Conservation (phyloP, 2,329 filamentous ascomycete species). For the Aspergillus texensis region DNA sequence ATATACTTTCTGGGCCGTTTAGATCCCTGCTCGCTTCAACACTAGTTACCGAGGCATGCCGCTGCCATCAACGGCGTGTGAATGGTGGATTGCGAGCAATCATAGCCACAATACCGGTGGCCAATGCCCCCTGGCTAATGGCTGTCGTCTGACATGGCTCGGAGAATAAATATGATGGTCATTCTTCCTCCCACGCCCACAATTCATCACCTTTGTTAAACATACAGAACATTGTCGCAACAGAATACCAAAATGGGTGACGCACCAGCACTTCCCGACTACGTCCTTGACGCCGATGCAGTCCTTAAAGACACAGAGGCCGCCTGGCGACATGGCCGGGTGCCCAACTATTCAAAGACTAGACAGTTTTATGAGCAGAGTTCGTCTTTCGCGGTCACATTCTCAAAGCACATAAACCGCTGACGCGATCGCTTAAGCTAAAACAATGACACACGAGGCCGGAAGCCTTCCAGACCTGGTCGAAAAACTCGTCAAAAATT, state of each 20-base stretch:
- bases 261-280: conserved; percentile 52
- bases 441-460: conserved; percentile 57
- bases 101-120: not conserved
- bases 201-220: not conserved
- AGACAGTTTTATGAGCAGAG: conserved; percentile 61
- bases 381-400: conserved; percentile 30
- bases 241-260: conserved; percentile 10
- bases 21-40: not conserved
- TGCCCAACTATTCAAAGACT: conserved; percentile 68
- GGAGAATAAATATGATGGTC: not conserved
- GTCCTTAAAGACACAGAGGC: conserved; percentile 57
- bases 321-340: conserved; percentile 62
- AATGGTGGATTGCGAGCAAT: not conserved
- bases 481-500: conserved; percentile 72
- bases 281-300: conserved; percentile 61
- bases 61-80: not conserved
- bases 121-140: not conserved
- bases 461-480: conserved; percentile 63
- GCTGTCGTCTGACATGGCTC: not conserved
- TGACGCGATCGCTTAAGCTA: conserved; percentile 48
- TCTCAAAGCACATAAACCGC: not conserved
- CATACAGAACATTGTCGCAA: not conserved
- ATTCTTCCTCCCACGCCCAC: not conserved
- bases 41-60: conserved; percentile 2
- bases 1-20: not conserved